Evolutionary conservation across 306 rosid genomes (phyloP).

Genomic region (cucumber (Cucumis sativus)): DNA sequence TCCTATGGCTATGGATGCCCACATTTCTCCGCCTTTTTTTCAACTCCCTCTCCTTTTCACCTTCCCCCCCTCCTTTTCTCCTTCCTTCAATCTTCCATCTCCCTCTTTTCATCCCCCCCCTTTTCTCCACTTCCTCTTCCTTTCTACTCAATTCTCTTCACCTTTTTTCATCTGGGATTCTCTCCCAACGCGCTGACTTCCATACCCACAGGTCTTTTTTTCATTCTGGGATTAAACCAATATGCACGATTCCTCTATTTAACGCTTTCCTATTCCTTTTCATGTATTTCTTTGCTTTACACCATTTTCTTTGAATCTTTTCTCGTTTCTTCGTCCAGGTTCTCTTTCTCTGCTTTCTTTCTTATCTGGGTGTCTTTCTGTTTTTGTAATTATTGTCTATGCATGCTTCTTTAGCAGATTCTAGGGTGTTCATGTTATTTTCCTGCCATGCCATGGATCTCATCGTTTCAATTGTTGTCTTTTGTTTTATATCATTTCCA

Average conservation of each 20-base stretch:
- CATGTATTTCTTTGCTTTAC: background rate
- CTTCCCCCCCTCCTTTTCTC: background rate
- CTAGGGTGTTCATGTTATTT: background rate
- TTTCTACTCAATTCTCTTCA: background rate
- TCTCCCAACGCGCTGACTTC: background rate
- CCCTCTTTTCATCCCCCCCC: background rate
- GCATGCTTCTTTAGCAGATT: background rate
- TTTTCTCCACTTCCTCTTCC: background rate
- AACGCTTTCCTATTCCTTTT: background rate
- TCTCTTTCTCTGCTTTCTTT: background rate
- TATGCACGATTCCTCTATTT: background rate
- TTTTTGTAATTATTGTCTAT: background rate
- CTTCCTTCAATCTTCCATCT: background rate
- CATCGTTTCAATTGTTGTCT: background rate
- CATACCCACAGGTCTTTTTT: background rate
- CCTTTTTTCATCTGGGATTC: background rate
- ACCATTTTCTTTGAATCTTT: background rate
- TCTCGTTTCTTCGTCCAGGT: background rate
- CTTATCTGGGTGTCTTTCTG: background rate
- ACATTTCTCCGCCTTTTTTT: slow-evolving; percentile 2
- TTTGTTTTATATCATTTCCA: background rate
- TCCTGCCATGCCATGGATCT: background rate
- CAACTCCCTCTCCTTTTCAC: background rate
- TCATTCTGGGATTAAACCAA: background rate
- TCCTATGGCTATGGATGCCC: background rate